Evolutionary conservation across 1,139 yeast genomes (phyloP), one percentile per base, ranked within the genome.

Genomic region (Yamadazyma dendronema): DNA sequence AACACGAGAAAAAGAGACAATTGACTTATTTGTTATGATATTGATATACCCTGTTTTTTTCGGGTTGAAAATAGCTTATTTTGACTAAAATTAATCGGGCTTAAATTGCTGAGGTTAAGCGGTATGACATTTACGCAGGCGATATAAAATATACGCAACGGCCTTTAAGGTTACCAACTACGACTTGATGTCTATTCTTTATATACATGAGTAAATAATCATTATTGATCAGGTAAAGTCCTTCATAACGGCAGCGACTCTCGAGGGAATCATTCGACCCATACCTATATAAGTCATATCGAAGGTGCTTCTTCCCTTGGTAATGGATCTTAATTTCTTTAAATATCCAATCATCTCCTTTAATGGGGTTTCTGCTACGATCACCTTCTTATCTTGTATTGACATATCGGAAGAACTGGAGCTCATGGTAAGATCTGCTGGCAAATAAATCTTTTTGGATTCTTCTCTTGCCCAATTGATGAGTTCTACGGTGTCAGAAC

Each of bases 271-370:
- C 1, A 81, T 80, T 39, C 78, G 62, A 48, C 80, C 79, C 84
- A 88, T 89, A 3, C 89, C 86, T 35, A 71, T 61, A 47, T 83
- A 85, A 15, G 77, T 74, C 95, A 89, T 86, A 44, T 81, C 80
- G 55, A 86, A 88, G 2, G 81, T 77, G 3, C 94, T 96, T 36
- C 96, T 71, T 1, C 98, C 98, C 54, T 88, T 90, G 0, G 97
- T 90, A 50, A 89, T 67, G 28, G 95, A 82, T 52, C 97, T 66
- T 33, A 92, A 64, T 40, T 77, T 79, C 5, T 82, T 79, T 38
- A 88, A 72, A 55, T 92, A 92, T 1, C 97, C 96, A 38, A 90
- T 77, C 96, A 92, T 89, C 46, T 84, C 95, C 44, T 83, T 74
- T 50, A 92, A 67, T 8, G 98, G 97, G 0, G 90, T 90, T 40